phyloP scores from a whole-genome alignment of 2,329 filamentous ascomycete species.

The Xylariales sp. region DNA sequence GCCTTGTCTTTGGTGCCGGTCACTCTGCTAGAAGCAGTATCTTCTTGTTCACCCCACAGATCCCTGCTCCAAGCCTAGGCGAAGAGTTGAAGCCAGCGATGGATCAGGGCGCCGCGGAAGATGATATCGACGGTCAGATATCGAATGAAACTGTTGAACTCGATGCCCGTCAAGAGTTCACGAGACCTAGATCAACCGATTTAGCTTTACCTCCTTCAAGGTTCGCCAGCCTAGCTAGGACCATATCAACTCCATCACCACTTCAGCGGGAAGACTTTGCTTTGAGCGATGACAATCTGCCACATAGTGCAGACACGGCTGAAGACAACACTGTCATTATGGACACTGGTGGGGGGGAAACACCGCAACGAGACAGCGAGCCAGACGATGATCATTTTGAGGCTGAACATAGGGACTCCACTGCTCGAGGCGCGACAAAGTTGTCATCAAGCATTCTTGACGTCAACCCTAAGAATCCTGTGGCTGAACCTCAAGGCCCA shows the following conservation, averaged over 20 bases:
- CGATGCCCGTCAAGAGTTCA: slow-evolving; percentile 2
- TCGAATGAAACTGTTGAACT: background rate
- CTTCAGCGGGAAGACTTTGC: slow-evolving; percentile 1
- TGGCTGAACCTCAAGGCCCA: too few relatives aligned
- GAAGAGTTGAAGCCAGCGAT: slow-evolving; percentile 6
- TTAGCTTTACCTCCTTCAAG: background rate
- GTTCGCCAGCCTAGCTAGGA: background rate
- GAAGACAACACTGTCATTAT: background rate
- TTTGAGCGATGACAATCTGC: background rate
- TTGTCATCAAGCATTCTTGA: too few relatives aligned
- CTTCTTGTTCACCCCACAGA: slow-evolving; percentile 23
- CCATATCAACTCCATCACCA: slow-evolving; percentile 2
- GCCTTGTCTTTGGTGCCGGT: slow-evolving; percentile 20
- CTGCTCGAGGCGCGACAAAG: too few relatives aligned
- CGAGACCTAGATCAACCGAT: background rate
- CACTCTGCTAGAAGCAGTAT: slow-evolving; percentile 24
- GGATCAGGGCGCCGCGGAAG: slow-evolving; percentile 1
- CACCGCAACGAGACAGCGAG: too few relatives aligned
- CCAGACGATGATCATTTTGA: too few relatives aligned
- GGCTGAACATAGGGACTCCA: too few relatives aligned
- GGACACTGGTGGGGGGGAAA: background rate
- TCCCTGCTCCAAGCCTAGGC: slow-evolving; percentile 11
- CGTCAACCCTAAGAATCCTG: too few relatives aligned
- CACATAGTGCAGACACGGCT: background rate
- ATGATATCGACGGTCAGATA: slow-evolving; percentile 1